A percentile compares a stretch with the other conserved stretches of the same genome.
Conservation (phyloP, 139 green algal species). For the Marvania coccoides region DNA sequence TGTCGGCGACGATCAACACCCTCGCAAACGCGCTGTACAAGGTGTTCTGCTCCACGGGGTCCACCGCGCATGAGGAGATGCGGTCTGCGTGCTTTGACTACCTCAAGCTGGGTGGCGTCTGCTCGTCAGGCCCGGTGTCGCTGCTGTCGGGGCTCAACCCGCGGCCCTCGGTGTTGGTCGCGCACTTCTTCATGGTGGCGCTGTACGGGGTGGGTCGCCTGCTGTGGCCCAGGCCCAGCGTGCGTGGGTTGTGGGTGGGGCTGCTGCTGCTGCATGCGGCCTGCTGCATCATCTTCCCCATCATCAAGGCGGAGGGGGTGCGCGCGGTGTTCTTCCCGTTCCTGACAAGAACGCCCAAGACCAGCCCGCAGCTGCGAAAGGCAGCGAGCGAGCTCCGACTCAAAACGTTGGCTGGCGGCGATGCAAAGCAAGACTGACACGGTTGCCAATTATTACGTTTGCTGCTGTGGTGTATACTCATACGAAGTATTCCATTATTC, state of each 20-base stretch:
- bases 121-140: conserved; percentile 70
- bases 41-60: conserved; percentile 74
- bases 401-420: too few relatives aligned
- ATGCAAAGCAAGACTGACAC: too few relatives aligned
- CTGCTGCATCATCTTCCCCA: conserved; percentile 83
- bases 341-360: conserved; percentile 47
- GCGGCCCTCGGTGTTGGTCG: conserved; percentile 75
- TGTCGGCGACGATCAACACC: conserved; percentile 97
- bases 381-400: background rate
- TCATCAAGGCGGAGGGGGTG: conserved; percentile 63
- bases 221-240: conserved; percentile 71
- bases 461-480: too few relatives aligned
- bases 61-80: conserved; percentile 90
- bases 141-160: conserved; percentile 89
- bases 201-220: conserved; percentile 84
- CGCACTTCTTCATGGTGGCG: conserved; percentile 96
- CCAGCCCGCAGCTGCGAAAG: background rate
- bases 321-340: conserved; percentile 67
- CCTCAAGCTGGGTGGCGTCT: conserved; percentile 79
- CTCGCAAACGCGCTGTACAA: conserved; percentile 95
- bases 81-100: conserved; percentile 96
- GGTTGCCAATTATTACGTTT: too few relatives aligned
- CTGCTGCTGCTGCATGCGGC: conserved; percentile 55
- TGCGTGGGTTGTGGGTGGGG: conserved; percentile 45
- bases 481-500: too few relatives aligned